Percentiles rank a stretch among this genome's conserved stretches.
These are phyloP conservation scores for Elsinoe ampelina DNA, from an alignment of 2,329 filamentous ascomycete species.

Conservation along the genomic window DNA sequence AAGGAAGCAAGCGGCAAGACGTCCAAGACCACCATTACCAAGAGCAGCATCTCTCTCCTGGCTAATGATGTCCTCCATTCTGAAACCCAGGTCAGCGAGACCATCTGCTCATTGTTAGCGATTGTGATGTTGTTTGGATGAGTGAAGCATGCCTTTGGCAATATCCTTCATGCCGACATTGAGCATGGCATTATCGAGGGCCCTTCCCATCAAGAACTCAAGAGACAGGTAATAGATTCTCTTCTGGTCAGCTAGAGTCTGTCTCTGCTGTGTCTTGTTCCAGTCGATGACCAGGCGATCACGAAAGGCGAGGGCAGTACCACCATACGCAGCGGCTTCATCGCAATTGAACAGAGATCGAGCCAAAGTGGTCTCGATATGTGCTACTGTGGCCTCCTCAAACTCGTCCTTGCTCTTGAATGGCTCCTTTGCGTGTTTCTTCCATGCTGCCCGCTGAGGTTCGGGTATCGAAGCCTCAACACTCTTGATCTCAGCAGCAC, in stretches of 20 bases:
- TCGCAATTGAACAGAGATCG: constrained; percentile 98
- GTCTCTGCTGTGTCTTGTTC: constrained; percentile 96
- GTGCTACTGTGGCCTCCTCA: constrained; percentile 53
- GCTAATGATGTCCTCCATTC: constrained; percentile 86
- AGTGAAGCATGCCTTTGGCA: constrained; percentile 56
- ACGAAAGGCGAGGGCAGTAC: constrained; percentile 82
- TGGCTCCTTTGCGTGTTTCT: constrained; percentile 44
- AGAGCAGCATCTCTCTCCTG: constrained; percentile 96
- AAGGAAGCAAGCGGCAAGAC: constrained; percentile 91
- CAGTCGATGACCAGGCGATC: constrained; percentile 89
- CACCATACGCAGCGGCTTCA: constrained; percentile 83
- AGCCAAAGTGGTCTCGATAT: constrained; percentile 93
- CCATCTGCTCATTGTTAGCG: constrained; percentile 51
- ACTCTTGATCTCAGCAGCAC: constrained; percentile 79
- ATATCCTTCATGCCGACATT: constrained; percentile 83
- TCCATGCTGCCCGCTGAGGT: constrained; percentile 69
- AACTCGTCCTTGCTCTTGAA: constrained; percentile 79
- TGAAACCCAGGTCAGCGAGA: constrained; percentile 81
- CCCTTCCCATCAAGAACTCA: constrained; percentile 94
- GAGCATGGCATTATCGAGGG: constrained; percentile 96
- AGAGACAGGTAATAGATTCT: constrained; percentile 94
- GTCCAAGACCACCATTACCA: constrained; percentile 89
- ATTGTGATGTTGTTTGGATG: not conserved
- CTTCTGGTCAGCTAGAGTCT: constrained; percentile 85
- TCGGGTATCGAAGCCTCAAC: constrained; percentile 90